Conservation (phyloP, 805 yeast species). For the Wickerhamiella kurtzmanii region DNA sequence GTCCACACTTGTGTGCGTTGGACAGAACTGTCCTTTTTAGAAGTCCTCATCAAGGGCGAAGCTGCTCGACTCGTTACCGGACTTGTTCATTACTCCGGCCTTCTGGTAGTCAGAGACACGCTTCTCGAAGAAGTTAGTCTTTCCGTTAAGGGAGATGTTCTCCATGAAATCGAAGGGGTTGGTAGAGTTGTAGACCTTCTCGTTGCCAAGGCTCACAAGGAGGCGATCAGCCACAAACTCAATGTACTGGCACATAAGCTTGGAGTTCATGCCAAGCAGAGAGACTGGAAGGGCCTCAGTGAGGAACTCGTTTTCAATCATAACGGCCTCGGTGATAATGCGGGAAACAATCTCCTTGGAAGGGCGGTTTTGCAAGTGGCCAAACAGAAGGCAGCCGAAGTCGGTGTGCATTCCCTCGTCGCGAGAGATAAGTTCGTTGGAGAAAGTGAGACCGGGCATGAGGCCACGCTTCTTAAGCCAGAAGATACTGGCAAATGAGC, state of each 20-base stretch:
- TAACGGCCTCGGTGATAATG: constrained; percentile 90
- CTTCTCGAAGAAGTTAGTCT: constrained; percentile 97
- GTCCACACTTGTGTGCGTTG: neutral
- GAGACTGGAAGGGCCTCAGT: constrained; percentile 91
- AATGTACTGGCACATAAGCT: constrained; percentile 93
- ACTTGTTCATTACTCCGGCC: constrained; percentile 94
- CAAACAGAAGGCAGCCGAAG: constrained; percentile 88
- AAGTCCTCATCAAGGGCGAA: constrained; percentile 91
- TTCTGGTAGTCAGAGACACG: constrained; percentile 97
- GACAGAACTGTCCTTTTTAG: constrained; percentile 34
- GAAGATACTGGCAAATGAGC: constrained; percentile 95
- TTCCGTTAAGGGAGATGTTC: constrained; percentile 94
- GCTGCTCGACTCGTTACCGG: constrained; percentile 36
- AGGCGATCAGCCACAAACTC: constrained; percentile 96
- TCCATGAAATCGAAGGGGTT: constrained; percentile 99
- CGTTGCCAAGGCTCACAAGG: constrained; percentile 79
- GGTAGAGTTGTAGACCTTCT: constrained; percentile 71
- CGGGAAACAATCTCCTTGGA: constrained; percentile 60
- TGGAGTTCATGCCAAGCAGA: constrained; percentile 86
- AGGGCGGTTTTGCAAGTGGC: constrained; percentile 87
- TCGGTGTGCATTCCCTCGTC: constrained; percentile 99
- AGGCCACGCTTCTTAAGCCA: constrained; percentile 98
- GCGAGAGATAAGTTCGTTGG: constrained; percentile 93
- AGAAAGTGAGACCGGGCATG: constrained; percentile 97
- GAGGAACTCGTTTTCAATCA: constrained; percentile 85